A percentile compares a stretch with the other conserved stretches of the same genome.
phyloP scores from a whole-genome alignment of 257 asterid genomes.

The Solanum dulcamara region DNA sequence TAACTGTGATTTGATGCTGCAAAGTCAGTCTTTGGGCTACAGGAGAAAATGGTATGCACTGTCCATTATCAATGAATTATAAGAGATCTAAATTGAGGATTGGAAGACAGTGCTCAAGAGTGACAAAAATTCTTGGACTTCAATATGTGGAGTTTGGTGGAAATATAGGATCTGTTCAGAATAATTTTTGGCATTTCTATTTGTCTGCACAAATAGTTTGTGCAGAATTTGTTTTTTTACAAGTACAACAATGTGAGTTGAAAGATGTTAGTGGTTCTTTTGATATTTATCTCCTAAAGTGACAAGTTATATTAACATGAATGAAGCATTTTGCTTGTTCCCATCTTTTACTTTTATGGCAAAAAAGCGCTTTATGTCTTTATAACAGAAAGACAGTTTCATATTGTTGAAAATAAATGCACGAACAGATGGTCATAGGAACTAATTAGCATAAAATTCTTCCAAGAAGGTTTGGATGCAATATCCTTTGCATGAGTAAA shows the following conservation, averaged over 20 bases:
- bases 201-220: background rate
- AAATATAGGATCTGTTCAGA: background rate
- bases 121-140: background rate
- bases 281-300: background rate
- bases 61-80: background rate
- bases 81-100: background rate
- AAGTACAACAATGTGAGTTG: background rate
- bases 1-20: background rate
- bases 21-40: background rate
- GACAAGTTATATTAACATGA: background rate
- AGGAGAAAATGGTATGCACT: background rate
- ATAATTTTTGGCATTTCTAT: background rate
- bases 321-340: background rate
- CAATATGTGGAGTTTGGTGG: background rate
- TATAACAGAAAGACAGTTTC: background rate
- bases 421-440: background rate
- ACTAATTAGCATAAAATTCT: background rate
- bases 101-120: background rate
- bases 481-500: background rate
- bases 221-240: background rate
- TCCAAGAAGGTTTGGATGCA: background rate
- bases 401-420: background rate
- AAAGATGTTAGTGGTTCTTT: background rate
- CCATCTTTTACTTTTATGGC: background rate
- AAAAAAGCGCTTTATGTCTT: background rate